These are phyloP conservation scores for Blastocystis sp. DNA, from an alignment of 352 stramenopile genomes.

Conservation along the genomic window DNA sequence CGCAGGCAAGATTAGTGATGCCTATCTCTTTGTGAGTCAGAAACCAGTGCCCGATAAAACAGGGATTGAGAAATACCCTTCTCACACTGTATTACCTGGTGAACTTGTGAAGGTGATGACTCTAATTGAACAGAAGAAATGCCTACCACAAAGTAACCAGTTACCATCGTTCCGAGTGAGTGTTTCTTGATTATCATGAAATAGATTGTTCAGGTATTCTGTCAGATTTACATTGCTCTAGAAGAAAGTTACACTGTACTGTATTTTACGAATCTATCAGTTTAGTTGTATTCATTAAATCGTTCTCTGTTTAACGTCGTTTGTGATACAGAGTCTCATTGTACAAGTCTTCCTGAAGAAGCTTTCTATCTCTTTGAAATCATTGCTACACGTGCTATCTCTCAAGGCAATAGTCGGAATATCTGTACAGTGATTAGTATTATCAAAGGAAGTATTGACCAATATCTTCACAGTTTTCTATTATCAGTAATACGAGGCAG, in stretches of 20 bases:
- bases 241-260: slow-evolving; percentile 25
- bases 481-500: slow-evolving; percentile 12
- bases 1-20: slow-evolving; percentile 10
- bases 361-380: slow-evolving; percentile 47
- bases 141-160: background rate
- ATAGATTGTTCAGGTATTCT: background rate
- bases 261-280: background rate
- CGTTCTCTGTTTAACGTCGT: slow-evolving; percentile 14
- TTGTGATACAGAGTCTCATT: background rate
- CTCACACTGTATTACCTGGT: background rate
- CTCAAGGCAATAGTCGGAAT: slow-evolving; percentile 27
- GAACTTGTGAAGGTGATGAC: background rate
- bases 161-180: background rate
- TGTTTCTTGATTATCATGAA: background rate
- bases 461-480: slow-evolving; percentile 25
- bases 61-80: background rate
- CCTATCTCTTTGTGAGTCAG: background rate
- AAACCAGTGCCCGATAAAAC: background rate
- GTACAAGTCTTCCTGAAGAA: slow-evolving; percentile 10
- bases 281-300: slow-evolving; percentile 32
- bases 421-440: slow-evolving; percentile 32
- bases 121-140: slow-evolving; percentile 4
- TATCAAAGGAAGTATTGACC: slow-evolving; percentile 44
- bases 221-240: slow-evolving; percentile 6
- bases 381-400: background rate